Evolutionary conservation across 129 eudicot genomes (phyloP).

Genomic region (Flaveria linearis): DNA sequence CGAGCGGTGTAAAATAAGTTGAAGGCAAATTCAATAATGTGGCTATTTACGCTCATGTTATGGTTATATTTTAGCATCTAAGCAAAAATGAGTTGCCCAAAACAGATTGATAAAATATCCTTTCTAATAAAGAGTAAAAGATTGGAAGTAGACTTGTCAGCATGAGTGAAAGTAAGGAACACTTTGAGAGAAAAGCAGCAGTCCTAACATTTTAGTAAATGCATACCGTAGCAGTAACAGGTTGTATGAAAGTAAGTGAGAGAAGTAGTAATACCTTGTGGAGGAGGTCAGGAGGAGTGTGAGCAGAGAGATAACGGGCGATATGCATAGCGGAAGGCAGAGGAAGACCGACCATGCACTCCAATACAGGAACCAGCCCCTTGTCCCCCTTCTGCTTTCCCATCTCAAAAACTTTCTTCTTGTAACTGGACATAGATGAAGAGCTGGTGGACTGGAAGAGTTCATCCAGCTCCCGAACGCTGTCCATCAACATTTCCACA

Average conservation of each 20-base stretch:
- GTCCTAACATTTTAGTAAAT: too few relatives aligned
- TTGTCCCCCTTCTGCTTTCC: constrained; percentile 73
- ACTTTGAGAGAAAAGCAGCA: too few relatives aligned
- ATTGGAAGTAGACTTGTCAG: too few relatives aligned
- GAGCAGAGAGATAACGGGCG: constrained; percentile 56
- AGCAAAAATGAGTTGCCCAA: background rate
- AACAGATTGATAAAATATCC: too few relatives aligned
- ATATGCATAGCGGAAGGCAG: constrained; percentile 65
- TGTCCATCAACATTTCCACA: constrained; percentile 52
- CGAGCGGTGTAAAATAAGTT: background rate
- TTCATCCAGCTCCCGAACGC: constrained; percentile 65
- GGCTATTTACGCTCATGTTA: too few relatives aligned
- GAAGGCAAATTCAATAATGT: too few relatives aligned
- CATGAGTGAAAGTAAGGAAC: too few relatives aligned
- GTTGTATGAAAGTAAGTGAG: too few relatives aligned
- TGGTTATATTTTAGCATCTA: background rate
- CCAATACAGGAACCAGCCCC: constrained; percentile 71
- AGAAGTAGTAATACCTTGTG: constrained; percentile 41
- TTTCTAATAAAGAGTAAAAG: too few relatives aligned
- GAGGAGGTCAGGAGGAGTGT: constrained; percentile 48
- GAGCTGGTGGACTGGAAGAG: constrained; percentile 37
- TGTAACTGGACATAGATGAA: constrained; percentile 27
- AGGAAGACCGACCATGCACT: constrained; percentile 61
- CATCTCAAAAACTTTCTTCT: constrained; percentile 55
- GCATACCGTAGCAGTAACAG: too few relatives aligned